A percentile compares a stretch with the other conserved stretches of the same genome.
Evolutionary conservation across 768 basidiomycete genomes (phyloP).

Genomic region (Crepidotus variabilis): DNA sequence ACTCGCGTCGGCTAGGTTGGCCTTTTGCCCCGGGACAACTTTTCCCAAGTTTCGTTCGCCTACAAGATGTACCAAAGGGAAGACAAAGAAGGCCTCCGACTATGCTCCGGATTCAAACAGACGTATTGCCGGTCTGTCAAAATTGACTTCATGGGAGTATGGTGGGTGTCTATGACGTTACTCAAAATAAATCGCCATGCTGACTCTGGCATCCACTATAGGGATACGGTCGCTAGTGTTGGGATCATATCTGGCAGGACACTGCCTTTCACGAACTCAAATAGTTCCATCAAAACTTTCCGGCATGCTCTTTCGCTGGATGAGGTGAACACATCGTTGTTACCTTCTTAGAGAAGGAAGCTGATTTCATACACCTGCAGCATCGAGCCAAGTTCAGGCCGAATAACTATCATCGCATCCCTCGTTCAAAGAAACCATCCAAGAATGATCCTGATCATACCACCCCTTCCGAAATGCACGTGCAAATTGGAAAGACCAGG

Average conservation of each 20-base stretch:
- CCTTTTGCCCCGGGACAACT: conserved; percentile 62
- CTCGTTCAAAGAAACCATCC: not conserved
- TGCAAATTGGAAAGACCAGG: not conserved
- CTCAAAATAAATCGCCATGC: too few species aligned
- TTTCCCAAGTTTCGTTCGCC: conserved; percentile 69
- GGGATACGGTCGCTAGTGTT: too few species aligned
- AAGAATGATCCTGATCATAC: not conserved
- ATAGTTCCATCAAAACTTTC: too few species aligned
- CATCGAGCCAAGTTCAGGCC: conserved; percentile 65
- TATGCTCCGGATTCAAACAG: conserved; percentile 66
- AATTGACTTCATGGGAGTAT: conserved; percentile 49
- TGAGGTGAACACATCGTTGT: too few species aligned
- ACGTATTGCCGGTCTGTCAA: conserved; percentile 63
- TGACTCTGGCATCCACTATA: too few species aligned
- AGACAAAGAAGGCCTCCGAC: conserved; percentile 36
- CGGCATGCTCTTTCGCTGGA: too few species aligned
- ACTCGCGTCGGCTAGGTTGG: conserved; percentile 47
- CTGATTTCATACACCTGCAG: conserved; percentile 25
- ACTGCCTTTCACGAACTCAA: too few species aligned
- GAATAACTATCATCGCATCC: conserved; percentile 47
- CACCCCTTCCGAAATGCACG: not conserved
- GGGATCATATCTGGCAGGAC: too few species aligned
- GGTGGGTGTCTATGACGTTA: too few species aligned
- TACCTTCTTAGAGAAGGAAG: too few species aligned
- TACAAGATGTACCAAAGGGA: conserved; percentile 65